A percentile compares a stretch with the other conserved stretches of the same genome.
Evolutionary conservation across 2,329 filamentous ascomycete species (phyloP).

Genomic region (Apiospora phragmitis): DNA sequence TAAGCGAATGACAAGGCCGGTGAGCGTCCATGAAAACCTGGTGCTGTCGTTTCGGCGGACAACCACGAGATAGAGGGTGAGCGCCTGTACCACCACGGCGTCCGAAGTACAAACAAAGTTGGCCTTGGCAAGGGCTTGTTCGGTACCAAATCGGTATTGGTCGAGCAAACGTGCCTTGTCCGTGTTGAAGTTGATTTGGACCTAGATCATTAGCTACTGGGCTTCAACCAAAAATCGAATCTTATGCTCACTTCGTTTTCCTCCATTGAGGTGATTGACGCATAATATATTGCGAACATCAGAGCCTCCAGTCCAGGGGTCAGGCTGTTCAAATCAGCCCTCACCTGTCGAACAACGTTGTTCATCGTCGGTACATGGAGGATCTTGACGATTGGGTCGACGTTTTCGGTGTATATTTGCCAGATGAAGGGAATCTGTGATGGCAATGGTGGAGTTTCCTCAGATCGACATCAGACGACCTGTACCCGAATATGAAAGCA

Average conservation of each 20-base stretch:
- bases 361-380: slow-evolving; percentile 69
- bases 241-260: slow-evolving; percentile 52
- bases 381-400: slow-evolving; percentile 72
- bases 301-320: slow-evolving; percentile 59
- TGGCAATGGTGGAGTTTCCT: slow-evolving; percentile 61
- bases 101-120: slow-evolving; percentile 62
- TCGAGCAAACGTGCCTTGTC: slow-evolving; percentile 45
- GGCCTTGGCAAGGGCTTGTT: slow-evolving; percentile 61
- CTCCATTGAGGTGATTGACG: slow-evolving; percentile 58
- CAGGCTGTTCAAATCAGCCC: slow-evolving; percentile 59
- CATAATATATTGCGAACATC: slow-evolving; percentile 63
- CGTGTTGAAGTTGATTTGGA: slow-evolving; percentile 49
- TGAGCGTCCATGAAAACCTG: slow-evolving; percentile 62
- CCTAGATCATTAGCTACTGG: slow-evolving; percentile 37
- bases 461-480: slow-evolving; percentile 69
- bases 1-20: slow-evolving; percentile 60
- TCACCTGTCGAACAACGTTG: slow-evolving; percentile 59
- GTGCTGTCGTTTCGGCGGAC: slow-evolving; percentile 53
- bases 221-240: neutral
- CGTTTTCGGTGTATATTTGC: slow-evolving; percentile 71
- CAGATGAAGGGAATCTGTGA: slow-evolving; percentile 68
- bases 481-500: slow-evolving; percentile 72
- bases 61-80: slow-evolving; percentile 58
- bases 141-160: slow-evolving; percentile 54
- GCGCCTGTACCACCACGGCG: slow-evolving; percentile 60